Percentiles rank a stretch among this genome's conserved stretches.
Conservation (phyloP, 306 rosid genomes). For the Quillaja saponaria region DNA sequence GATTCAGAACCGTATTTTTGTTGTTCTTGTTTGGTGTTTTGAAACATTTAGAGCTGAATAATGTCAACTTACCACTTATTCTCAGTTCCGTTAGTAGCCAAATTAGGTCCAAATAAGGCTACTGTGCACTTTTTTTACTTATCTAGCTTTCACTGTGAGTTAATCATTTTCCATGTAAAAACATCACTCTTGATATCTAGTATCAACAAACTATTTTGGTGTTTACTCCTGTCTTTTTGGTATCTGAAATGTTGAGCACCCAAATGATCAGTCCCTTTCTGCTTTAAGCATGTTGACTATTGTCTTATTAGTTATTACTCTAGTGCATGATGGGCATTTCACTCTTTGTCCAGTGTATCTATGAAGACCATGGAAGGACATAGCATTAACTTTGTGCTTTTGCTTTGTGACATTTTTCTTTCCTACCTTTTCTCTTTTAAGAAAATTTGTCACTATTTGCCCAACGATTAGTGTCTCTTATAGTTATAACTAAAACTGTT, state of each 20-base stretch:
- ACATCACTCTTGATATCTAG: no score
- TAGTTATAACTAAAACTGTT: no score
- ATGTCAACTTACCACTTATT: slow-evolving; percentile 2
- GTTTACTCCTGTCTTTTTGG: neutral
- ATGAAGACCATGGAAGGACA: no score
- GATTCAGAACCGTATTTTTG: neutral
- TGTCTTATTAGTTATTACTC: no score
- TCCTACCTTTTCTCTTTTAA: no score
- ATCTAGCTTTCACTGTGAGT: neutral
- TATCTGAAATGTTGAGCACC: neutral
- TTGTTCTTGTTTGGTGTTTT: neutral
- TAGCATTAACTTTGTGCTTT: no score
- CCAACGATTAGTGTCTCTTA: no score
- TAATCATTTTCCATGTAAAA: no score
- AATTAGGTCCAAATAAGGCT: neutral
- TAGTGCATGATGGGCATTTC: no score
- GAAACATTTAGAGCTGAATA: slow-evolving; percentile 3
- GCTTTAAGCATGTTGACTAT: neutral
- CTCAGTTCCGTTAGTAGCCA: neutral
- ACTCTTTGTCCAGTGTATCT: no score
- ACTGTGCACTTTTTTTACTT: neutral
- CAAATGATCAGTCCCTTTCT: neutral
- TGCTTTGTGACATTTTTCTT: no score
- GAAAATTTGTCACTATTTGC: no score
- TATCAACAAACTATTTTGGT: neutral